Evolutionary conservation across 2,329 filamentous ascomycete genomes (phyloP).

Genomic region (Cordyceps pruinosa): DNA sequence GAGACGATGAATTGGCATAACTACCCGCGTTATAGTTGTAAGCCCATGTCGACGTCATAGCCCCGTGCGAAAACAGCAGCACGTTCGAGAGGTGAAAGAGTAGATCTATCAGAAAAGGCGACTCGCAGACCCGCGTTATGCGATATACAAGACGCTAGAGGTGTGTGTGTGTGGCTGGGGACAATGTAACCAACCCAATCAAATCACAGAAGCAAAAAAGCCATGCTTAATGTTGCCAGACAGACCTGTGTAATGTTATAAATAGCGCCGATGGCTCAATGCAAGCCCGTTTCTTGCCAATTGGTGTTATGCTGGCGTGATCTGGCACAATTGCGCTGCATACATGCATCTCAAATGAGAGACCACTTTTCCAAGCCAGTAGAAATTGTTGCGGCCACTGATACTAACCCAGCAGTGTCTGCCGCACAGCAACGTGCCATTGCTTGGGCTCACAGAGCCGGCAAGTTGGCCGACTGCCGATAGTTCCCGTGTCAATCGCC

Average conservation of each 20-base stretch:
- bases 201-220: neutral
- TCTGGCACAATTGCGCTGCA: constrained; percentile 2
- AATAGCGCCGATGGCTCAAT: constrained; percentile 7
- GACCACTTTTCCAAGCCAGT: neutral
- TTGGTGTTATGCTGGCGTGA: neutral
- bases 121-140: neutral
- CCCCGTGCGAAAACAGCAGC: neutral
- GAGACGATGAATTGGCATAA: neutral
- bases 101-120: neutral
- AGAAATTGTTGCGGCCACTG: neutral
- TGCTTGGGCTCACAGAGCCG: neutral
- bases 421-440: neutral
- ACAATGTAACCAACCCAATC: neutral
- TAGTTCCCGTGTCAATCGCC: neutral
- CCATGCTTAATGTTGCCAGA: neutral
- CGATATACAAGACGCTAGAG: neutral
- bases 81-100: neutral
- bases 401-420: neutral
- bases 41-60: constrained; percentile 6
- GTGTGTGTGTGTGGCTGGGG: neutral
- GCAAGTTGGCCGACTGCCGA: neutral
- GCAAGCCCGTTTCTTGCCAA: neutral
- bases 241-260: neutral
- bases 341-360: constrained; percentile 1
- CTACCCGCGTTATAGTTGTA: neutral